These are phyloP conservation scores for Shiraia sp. DNA, from an alignment of 2,329 filamentous ascomycete species.

Conservation along the genomic window DNA sequence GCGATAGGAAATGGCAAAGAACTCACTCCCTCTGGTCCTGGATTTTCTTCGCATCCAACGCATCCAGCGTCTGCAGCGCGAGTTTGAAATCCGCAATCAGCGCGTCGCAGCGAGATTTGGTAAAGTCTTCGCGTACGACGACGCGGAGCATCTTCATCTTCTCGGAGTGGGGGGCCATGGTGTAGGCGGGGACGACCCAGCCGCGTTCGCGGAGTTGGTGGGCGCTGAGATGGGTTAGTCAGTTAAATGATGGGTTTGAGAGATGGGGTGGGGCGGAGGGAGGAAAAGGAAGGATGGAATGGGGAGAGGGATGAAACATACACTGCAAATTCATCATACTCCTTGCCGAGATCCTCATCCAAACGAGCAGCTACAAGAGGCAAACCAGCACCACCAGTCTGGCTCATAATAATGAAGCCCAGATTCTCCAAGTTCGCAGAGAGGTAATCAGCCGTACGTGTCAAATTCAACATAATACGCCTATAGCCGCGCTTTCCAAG, in stretches of 20 bases:
- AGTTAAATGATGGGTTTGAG: too few relatives aligned
- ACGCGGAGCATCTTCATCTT: conserved; percentile 88
- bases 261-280: too few relatives aligned
- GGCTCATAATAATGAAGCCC: conserved; percentile 87
- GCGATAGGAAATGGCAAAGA: neutral
- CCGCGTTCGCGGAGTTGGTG: conserved; percentile 84
- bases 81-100: conserved; percentile 79
- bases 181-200: conserved; percentile 96
- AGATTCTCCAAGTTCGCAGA: conserved; percentile 71
- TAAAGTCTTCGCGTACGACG: conserved; percentile 92
- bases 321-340: conserved; percentile 59
- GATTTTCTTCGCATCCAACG: conserved; percentile 74
- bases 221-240: conserved; percentile 50
- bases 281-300: conserved; percentile 35
- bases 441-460: conserved; percentile 86
- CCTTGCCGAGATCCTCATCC: conserved; percentile 57
- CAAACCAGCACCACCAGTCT: conserved; percentile 75
- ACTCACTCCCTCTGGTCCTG: conserved; percentile 68
- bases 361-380: conserved; percentile 91
- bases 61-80: conserved; percentile 69
- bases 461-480: conserved; percentile 92
- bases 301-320: conserved; percentile 48
- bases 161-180: conserved; percentile 88
- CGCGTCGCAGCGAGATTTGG: conserved; percentile 76
- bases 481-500: conserved; percentile 91